Evolutionary conservation across 129 eudicot species (phyloP).

Genomic region (Sambucus nigra): DNA sequence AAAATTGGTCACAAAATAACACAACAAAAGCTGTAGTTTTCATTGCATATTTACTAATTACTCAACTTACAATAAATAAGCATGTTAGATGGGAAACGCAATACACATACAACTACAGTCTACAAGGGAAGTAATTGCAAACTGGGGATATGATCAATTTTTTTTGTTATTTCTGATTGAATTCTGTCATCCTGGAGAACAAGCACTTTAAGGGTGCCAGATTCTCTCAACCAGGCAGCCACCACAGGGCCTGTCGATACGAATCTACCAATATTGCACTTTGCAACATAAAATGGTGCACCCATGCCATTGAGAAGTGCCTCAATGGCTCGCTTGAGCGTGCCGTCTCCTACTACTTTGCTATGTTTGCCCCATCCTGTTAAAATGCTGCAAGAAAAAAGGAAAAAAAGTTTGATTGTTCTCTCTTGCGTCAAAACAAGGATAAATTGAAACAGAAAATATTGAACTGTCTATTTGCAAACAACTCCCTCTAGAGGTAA

Average conservation of each 20-base stretch:
- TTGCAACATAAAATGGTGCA: conserved; percentile 71
- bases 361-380: conserved; percentile 99
- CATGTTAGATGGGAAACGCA: neutral
- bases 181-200: conserved; percentile 77
- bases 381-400: conserved; percentile 63
- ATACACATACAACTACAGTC: conserved; percentile 13
- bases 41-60: conserved; percentile 12
- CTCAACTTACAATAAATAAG: conserved; percentile 23
- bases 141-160: conserved; percentile 23
- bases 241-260: conserved; percentile 72
- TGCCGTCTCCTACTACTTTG: conserved; percentile 87
- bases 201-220: conserved; percentile 61
- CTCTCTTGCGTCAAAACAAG: neutral
- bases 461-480: no score
- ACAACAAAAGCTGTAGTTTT: no score
- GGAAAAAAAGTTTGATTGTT: conserved; percentile 4
- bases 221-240: conserved; percentile 85
- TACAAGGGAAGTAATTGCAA: conserved; percentile 43
- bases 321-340: conserved; percentile 77
- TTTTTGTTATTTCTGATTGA: conserved; percentile 17
- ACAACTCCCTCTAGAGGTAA: no score
- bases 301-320: conserved; percentile 61
- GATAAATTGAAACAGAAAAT: neutral
- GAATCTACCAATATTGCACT: conserved; percentile 79
- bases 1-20: no score